These are phyloP conservation scores for Theobroma cacao DNA, from an alignment of 345 rosid species.

Conservation along the genomic window DNA sequence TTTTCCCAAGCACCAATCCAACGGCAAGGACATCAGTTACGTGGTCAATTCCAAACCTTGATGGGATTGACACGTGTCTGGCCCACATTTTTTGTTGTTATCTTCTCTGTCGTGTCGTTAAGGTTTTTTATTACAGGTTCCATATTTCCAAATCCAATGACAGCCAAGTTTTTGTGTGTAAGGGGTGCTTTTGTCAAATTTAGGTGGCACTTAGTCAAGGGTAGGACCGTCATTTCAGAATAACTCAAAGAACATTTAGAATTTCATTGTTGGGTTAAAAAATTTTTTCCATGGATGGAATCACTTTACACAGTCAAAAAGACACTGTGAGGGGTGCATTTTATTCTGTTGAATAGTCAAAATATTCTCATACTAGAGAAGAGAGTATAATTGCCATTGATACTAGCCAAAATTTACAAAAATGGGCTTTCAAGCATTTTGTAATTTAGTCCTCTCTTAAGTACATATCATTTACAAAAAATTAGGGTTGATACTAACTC, in stretches of 20 bases:
- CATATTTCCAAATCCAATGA: background rate
- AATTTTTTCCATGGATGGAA: background rate
- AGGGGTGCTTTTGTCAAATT: background rate
- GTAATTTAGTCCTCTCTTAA: too few relatives aligned
- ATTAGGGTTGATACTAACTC: background rate
- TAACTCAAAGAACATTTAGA: background rate
- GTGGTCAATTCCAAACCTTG: background rate
- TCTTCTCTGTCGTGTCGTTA: background rate
- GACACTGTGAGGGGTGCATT: background rate
- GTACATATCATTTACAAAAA: background rate
- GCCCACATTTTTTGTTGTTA: background rate
- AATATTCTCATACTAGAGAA: background rate
- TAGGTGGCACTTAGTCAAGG: constrained; percentile 19
- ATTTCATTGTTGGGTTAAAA: background rate
- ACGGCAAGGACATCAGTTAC: background rate
- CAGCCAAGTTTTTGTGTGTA: background rate
- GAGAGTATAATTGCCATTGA: background rate
- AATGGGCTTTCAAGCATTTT: constrained; percentile 11
- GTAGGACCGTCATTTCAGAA: background rate
- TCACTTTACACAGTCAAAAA: background rate
- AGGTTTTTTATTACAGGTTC: background rate
- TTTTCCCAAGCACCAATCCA: background rate
- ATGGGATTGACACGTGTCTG: background rate
- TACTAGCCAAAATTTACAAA: constrained; percentile 10
- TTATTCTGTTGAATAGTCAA: constrained; percentile 1